Base-by-base conservation (phyloP, 2,329 filamentous ascomycete species). In the Thielaviopsis euricoi region DNA sequence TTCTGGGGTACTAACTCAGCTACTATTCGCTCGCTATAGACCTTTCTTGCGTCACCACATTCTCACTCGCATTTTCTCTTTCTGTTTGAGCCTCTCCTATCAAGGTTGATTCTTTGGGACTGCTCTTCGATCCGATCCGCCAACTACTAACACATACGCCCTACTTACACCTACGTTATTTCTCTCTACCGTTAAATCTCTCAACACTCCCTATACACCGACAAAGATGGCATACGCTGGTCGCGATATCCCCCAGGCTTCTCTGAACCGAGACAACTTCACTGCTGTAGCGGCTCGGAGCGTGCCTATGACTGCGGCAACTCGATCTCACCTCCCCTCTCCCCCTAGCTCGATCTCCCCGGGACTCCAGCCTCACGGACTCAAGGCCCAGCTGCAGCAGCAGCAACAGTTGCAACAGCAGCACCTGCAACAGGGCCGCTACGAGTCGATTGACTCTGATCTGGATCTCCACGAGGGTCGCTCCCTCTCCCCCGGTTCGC, bases 301-400 rank as follows among this genome's bases (percentile, higher is more conserved):
- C 66, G 77, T 81, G 70, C 73, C 78, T 77, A 75, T 67, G 71
- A 73, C 70, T 72, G 71, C 80, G 78, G 25, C 57, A 15, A 79
- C 79, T 74, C 75, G 72, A 72, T 71, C 73, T 74, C 76, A 81
- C 70, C 82, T 95, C 67, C 89, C 87, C 62, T 96, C 91, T 69
- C 91, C 91, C 68, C 91, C 91, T 61, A 94, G 91, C 76, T 96
- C 90, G 71, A 89, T 96, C 69, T 96, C 90, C 62, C 91, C 91
- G 53, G 85, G 82, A 64, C 78, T 96, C 64, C 83, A 86, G 65
- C 87, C 90, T 61, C 87, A 91, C 66, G 86, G 85, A 66, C 81
- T 86, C 68, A 86, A 85, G 70, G 78, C 81, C 62, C 83, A 40
- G 33, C 33, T 40, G 33, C 9, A 40, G 10, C 33, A 40, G 15